A percentile compares a stretch with the other conserved stretches of the same genome.
Conservation (phyloP, 2,329 filamentous ascomycete species). For the Neofusicoccum ribis region DNA sequence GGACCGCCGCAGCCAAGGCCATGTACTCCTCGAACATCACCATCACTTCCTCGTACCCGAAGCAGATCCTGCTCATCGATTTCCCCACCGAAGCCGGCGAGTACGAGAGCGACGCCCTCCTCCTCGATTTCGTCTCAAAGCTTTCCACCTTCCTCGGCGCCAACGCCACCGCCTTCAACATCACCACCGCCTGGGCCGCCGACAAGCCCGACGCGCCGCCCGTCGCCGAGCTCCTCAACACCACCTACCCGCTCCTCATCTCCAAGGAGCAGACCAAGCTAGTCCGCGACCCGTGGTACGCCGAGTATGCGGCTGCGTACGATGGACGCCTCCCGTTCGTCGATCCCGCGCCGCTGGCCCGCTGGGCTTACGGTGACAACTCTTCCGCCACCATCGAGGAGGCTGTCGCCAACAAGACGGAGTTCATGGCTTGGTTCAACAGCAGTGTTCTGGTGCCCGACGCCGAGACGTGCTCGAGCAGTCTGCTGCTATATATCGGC, state of each 20-base stretch:
- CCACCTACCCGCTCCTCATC: conserved; percentile 51
- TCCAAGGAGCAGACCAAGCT: conserved; percentile 49
- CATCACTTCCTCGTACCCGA: conserved; percentile 43
- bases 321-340: conserved; percentile 51
- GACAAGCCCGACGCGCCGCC: conserved; percentile 33
- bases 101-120: conserved; percentile 37
- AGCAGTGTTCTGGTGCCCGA: conserved; percentile 46
- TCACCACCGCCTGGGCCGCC: conserved; percentile 38
- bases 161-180: conserved; percentile 37
- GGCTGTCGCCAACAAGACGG: conserved; percentile 52
- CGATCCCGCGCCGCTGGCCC: conserved; percentile 49
- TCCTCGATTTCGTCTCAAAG: conserved; percentile 45
- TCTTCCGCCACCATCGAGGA: conserved; percentile 40
- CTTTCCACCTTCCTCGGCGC: conserved; percentile 46
- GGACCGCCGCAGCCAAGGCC: conserved; percentile 45
- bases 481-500: conserved; percentile 52
- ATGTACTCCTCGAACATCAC: conserved; percentile 50
- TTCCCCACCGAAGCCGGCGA: conserved; percentile 42
- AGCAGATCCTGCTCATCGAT: conserved; percentile 42
- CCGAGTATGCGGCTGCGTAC: conserved; percentile 49
- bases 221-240: conserved; percentile 41
- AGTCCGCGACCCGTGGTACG: conserved; percentile 52
- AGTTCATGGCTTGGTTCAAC: conserved; percentile 52
- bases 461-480: conserved; percentile 49
- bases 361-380: conserved; percentile 51